Conservation (phyloP, 345 rosid genomes). For the Arabis hirsuta region DNA sequence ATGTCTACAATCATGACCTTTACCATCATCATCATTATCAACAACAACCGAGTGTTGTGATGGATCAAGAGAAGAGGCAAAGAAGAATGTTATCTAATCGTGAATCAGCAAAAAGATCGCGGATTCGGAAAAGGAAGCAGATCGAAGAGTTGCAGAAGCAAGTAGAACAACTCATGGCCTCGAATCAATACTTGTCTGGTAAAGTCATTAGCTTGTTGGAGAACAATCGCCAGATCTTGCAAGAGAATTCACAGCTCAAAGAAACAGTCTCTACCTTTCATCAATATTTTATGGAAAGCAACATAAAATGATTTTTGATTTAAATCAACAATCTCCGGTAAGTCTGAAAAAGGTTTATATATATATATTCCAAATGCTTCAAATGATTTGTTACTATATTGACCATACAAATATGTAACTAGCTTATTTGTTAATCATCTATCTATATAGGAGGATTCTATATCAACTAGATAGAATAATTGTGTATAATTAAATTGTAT, state of each 20-base stretch:
- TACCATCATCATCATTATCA: slow-evolving; percentile 21
- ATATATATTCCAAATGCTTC: background rate
- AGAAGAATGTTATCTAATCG: slow-evolving; percentile 65
- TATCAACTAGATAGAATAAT: background rate
- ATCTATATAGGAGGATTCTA: background rate
- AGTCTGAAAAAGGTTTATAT: background rate
- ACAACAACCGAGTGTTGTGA: slow-evolving; percentile 13
- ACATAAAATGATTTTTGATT: slow-evolving; percentile 6
- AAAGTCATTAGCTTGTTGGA: slow-evolving; percentile 59
- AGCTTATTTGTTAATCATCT: background rate
- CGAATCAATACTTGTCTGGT: slow-evolving; percentile 57
- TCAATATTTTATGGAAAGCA: slow-evolving; percentile 43
- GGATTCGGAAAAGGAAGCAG: slow-evolving; percentile 67
- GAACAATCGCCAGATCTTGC: slow-evolving; percentile 56
- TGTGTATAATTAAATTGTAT: background rate
- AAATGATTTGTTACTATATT: background rate
- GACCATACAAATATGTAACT: background rate
- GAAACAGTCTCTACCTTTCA: slow-evolving; percentile 63
- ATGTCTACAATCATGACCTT: slow-evolving; percentile 33
- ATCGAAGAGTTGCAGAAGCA: slow-evolving; percentile 63
- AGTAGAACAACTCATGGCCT: slow-evolving; percentile 55
- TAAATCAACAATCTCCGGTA: slow-evolving; percentile 11
- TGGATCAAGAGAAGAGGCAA: slow-evolving; percentile 53
- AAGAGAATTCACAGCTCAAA: slow-evolving; percentile 66
- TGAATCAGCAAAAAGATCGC: slow-evolving; percentile 66